These are phyloP conservation scores for Bipolaris cookei DNA, from an alignment of 2,329 filamentous ascomycete species.

Conservation along the genomic window DNA sequence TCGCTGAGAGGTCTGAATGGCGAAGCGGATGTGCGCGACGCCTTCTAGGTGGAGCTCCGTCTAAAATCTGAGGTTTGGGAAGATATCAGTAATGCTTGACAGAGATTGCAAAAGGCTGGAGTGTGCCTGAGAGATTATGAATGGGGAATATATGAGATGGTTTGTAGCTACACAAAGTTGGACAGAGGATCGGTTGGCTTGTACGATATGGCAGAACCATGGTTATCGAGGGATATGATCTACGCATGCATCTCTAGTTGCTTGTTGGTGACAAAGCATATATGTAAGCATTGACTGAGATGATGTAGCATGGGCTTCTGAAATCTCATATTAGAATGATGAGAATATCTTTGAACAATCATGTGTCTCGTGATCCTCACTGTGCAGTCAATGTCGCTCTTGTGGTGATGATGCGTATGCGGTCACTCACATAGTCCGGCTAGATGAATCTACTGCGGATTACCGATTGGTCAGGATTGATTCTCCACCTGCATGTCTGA, in stretches of 20 bases:
- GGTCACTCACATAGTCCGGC: constrained; percentile 29
- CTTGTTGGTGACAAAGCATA: constrained; percentile 17
- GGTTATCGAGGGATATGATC: not conserved
- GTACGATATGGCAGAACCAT: constrained; percentile 15
- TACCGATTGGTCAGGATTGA: constrained; percentile 35
- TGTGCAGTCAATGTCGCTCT: not conserved
- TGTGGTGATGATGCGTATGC: not conserved
- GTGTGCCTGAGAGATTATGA: not conserved
- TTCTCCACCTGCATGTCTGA: constrained; percentile 22
- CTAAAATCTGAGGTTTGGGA: too few relatives aligned
- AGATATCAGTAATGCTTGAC: constrained; percentile 45
- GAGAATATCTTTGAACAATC: not conserved
- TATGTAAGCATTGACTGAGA: constrained; percentile 13
- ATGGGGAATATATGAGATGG: not conserved
- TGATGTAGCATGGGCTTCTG: constrained; percentile 6
- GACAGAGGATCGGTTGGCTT: constrained; percentile 2
- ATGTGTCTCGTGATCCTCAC: not conserved
- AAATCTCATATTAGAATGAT: not conserved
- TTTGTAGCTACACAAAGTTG: not conserved
- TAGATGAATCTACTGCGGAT: constrained; percentile 25
- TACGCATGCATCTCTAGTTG: constrained; percentile 10
- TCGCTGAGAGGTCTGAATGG: constrained; percentile 52
- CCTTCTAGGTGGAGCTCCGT: constrained; percentile 42
- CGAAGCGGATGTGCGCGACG: constrained; percentile 49
- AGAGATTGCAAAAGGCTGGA: not conserved